Evolutionary conservation across 208 protist genomes (phyloP), one percentile per base, ranked within the genome.

Genomic region (Leishmania arabica): DNA sequence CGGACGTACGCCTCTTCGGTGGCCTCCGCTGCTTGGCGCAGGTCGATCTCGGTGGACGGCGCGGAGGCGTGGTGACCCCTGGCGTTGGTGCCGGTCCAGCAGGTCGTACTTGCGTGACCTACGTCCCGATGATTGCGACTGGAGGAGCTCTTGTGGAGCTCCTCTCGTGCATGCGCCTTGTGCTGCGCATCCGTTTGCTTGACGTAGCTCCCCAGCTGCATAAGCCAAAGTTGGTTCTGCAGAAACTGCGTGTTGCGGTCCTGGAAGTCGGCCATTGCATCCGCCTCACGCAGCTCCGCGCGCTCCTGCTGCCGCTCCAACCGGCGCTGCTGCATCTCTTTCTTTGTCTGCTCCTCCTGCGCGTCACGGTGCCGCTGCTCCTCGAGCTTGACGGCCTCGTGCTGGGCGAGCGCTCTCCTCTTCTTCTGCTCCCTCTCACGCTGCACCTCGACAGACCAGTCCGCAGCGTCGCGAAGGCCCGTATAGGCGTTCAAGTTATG

Each of bases 1-100:
- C 73, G 81, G 68, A 85, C 77, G 71, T 85, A 85, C 34, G 77
- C 71, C 42, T 80, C 81, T 62, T 85, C 81, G 37, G 77, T 85
- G 58, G 15, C 45, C 53, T 66, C 31, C n/a, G 81, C 81, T 19
- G 69, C 62, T 21, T 78, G 24, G 56, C 81, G 81, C 81, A 85
- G 60, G 40, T 65, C 62, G 0, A n/a, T 70, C 60, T 84, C 77
- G 9, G 51, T 85, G 62, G 81, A 70, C 7, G 60, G 71, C 45
- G 45, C 17, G 40, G 47, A 42, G 40, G 37, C 17, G 45, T 42
- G 77, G 11, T 54, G n/a, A 45, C 68, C 40, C n/a, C 13, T 11
- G 73, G 13, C 11, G 40, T 56, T n/a, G 71, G 31, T 66, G 60
- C 58, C 42, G 79, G 66, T 37, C 27, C 45, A 17, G n/a, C 27